Conservation (phyloP, 495 filamentous ascomycete genomes). For the Durotheca rogersii region DNA sequence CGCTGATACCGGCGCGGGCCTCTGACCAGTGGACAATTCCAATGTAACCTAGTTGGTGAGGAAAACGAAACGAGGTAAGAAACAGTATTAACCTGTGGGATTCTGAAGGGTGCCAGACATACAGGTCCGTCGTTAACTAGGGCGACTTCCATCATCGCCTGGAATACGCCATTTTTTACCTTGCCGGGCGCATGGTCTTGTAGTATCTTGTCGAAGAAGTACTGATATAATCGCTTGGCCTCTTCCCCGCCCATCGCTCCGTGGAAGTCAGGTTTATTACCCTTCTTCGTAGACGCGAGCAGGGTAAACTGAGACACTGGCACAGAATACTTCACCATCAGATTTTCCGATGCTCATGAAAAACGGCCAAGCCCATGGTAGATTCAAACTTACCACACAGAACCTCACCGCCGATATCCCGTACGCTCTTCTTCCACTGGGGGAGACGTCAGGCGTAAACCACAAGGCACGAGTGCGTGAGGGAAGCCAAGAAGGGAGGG, state of each 20-base stretch:
- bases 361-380: no score
- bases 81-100: conserved; percentile 19
- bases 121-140: conserved; percentile 94
- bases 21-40: conserved; percentile 33
- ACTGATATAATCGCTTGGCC: conserved; percentile 77
- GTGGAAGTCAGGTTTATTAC: conserved; percentile 93
- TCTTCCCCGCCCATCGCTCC: conserved; percentile 74
- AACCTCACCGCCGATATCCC: conserved; percentile 84
- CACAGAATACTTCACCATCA: no score
- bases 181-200: conserved; percentile 69
- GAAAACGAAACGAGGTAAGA: no score
- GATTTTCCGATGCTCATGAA: no score
- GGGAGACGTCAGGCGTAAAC: conserved; percentile 18
- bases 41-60: conserved; percentile 36
- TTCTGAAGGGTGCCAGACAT: conserved; percentile 46
- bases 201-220: conserved; percentile 75
- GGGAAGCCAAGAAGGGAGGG: no score
- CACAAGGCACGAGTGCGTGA: background rate
- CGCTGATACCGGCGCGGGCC: conserved; percentile 4
- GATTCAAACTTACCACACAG: conserved; percentile 71
- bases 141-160: conserved; percentile 98
- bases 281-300: conserved; percentile 87
- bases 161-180: conserved; percentile 93
- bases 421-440: conserved; percentile 85
- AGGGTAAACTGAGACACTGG: conserved; percentile 98